Percentiles rank a stretch among this genome's conserved stretches.
Conservation (phyloP, 441 rosid species). For the Erysimum cheiri region DNA sequence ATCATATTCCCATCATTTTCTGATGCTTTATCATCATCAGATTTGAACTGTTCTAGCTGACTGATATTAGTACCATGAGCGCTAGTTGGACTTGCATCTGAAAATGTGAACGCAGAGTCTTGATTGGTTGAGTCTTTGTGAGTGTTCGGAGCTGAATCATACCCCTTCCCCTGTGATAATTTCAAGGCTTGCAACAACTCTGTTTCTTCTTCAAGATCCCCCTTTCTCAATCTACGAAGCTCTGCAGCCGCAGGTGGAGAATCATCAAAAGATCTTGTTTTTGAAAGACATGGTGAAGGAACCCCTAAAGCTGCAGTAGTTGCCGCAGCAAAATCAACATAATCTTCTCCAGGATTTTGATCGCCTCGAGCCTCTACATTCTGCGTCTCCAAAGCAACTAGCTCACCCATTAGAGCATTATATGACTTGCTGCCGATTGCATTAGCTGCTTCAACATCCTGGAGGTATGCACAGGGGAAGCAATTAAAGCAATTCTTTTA, state of each 20-base stretch:
- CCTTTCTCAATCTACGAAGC: slow-evolving; percentile 54
- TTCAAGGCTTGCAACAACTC: slow-evolving; percentile 72
- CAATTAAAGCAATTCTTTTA: slow-evolving; percentile 28
- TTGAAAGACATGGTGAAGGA: slow-evolving; percentile 91
- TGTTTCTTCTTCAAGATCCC: slow-evolving; percentile 86
- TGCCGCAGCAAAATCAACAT: slow-evolving; percentile 94
- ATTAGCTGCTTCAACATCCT: slow-evolving; percentile 84
- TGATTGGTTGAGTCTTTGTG: slow-evolving; percentile 39
- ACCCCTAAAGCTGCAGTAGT: slow-evolving; percentile 91
- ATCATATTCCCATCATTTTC: slow-evolving; percentile 32
- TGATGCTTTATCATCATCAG: slow-evolving; percentile 34
- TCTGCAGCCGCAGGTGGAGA: slow-evolving; percentile 69
- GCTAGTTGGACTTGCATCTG: slow-evolving; percentile 47
- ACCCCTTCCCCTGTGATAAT: slow-evolving; percentile 62
- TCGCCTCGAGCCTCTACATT: slow-evolving; percentile 51
- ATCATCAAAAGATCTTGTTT: slow-evolving; percentile 75
- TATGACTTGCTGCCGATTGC: slow-evolving; percentile 92
- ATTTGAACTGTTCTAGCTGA: slow-evolving; percentile 38
- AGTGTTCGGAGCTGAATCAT: slow-evolving; percentile 39
- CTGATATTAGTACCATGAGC: slow-evolving; percentile 13
- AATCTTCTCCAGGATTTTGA: slow-evolving; percentile 65
- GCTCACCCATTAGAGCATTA: slow-evolving; percentile 86
- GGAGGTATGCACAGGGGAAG: slow-evolving; percentile 41
- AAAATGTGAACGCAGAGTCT: slow-evolving; percentile 45
- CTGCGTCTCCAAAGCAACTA: slow-evolving; percentile 83